phyloP scores from a whole-genome alignment of 2,329 filamentous ascomycete species.

The Bimuria novae-zelandiae region DNA sequence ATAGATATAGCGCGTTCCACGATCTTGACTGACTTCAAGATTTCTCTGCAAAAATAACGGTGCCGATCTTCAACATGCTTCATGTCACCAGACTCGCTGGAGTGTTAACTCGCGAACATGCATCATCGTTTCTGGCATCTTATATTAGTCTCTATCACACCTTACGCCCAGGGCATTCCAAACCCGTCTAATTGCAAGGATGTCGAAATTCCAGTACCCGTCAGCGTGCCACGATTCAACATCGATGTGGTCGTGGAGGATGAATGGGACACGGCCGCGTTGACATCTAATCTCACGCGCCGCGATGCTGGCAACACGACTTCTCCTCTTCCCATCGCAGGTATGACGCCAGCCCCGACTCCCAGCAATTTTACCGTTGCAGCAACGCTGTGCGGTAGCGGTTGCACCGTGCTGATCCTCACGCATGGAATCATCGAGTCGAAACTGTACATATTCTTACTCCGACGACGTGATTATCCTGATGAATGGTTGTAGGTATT shows the following conservation, averaged over 20 bases:
- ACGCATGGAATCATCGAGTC: constrained; percentile 1
- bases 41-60: too few relatives aligned
- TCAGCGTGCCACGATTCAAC: neutral
- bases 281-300: constrained; percentile 2
- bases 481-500: neutral
- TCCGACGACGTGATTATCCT: neutral
- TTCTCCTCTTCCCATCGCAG: constrained; percentile 1
- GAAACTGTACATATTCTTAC: neutral
- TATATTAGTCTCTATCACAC: neutral
- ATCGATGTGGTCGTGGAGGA: neutral
- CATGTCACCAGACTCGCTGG: too few relatives aligned
- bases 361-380: neutral
- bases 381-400: neutral
- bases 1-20: neutral
- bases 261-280: constrained; percentile 1
- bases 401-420: neutral
- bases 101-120: neutral
- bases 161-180: neutral
- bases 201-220: neutral
- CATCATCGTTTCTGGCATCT: neutral
- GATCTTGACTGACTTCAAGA: neutral
- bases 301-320: neutral
- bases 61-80: too few relatives aligned
- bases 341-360: neutral
- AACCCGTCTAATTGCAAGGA: neutral